These are phyloP conservation scores for Begonia masoniana DNA, from an alignment of 306 rosid genomes.

Conservation along the genomic window DNA sequence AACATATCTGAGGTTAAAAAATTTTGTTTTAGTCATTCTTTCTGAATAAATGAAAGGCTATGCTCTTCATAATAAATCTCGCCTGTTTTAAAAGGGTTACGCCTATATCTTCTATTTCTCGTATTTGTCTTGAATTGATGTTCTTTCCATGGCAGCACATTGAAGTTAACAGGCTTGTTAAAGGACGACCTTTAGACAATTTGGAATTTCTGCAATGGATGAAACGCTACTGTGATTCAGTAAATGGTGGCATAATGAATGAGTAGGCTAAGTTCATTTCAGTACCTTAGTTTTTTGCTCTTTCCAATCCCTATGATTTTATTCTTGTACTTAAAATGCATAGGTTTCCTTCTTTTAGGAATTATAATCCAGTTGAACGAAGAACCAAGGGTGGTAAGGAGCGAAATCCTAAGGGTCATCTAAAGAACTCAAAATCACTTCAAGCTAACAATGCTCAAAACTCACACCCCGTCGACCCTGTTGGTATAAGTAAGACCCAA, in stretches of 20 bases:
- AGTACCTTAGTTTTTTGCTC: background rate
- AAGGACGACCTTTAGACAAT: conserved; percentile 93
- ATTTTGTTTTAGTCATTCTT: no score
- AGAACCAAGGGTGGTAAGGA: conserved; percentile 69
- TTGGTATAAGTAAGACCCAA: conserved; percentile 15
- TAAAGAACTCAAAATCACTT: conserved; percentile 58
- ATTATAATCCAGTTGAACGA: conserved; percentile 81
- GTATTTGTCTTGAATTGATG: no score
- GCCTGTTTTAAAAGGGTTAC: no score
- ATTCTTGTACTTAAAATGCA: background rate
- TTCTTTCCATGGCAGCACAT: conserved; percentile 41
- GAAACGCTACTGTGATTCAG: conserved; percentile 88
- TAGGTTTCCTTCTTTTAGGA: conserved; percentile 30
- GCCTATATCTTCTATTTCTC: no score
- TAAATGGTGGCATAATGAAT: conserved; percentile 93
- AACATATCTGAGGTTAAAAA: no score
- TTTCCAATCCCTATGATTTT: background rate
- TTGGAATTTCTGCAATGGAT: conserved; percentile 96
- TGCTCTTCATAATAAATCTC: no score
- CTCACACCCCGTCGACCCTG: conserved; percentile 23
- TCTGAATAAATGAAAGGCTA: no score
- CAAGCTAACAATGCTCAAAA: conserved; percentile 35
- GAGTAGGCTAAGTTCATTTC: conserved; percentile 18
- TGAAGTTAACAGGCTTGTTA: conserved; percentile 93
- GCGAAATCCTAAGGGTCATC: conserved; percentile 33